Conservation (phyloP, 768 basidiomycete genomes). For the Serpula lacrymans region DNA sequence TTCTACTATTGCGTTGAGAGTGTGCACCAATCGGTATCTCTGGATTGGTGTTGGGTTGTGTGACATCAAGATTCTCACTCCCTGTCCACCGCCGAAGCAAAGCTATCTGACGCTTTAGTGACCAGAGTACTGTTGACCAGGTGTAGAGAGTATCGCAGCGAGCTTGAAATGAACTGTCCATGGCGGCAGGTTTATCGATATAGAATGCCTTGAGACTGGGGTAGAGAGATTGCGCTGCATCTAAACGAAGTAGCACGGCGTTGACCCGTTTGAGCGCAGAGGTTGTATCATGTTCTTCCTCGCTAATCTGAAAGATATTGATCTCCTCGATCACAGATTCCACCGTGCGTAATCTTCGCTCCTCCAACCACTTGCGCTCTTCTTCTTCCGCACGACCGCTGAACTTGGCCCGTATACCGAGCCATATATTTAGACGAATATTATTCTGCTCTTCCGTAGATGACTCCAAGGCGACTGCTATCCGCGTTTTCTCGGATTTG, state of each 20-base stretch:
- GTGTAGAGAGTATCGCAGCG: conserved; percentile 87
- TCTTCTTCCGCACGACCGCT: conserved; percentile 78
- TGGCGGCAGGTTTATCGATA: conserved; percentile 70
- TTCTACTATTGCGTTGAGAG: conserved; percentile 25
- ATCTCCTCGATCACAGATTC: conserved; percentile 85
- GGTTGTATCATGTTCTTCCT: conserved; percentile 28
- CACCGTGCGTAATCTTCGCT: conserved; percentile 75
- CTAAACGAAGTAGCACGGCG: conserved; percentile 67
- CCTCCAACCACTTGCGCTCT: conserved; percentile 78
- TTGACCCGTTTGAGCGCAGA: conserved; percentile 61
- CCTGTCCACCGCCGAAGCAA: conserved; percentile 93
- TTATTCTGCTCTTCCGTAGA: conserved; percentile 67
- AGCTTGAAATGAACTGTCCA: conserved; percentile 64
- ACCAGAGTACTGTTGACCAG: conserved; percentile 85
- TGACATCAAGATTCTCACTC: conserved; percentile 86
- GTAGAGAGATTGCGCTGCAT: conserved; percentile 83
- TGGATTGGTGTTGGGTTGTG: conserved; percentile 66
- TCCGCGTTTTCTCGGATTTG: conserved; percentile 91
- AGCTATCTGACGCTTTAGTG: conserved; percentile 78
- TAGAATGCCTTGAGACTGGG: conserved; percentile 80
- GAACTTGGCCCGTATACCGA: conserved; percentile 85
- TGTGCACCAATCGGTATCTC: conserved; percentile 45
- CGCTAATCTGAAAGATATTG: conserved; percentile 63
- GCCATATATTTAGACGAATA: conserved; percentile 74
- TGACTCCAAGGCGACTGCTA: conserved; percentile 73